These are phyloP conservation scores for Rostrohypoxylon terebratum DNA, from an alignment of 495 filamentous ascomycete species.

Conservation along the genomic window DNA sequence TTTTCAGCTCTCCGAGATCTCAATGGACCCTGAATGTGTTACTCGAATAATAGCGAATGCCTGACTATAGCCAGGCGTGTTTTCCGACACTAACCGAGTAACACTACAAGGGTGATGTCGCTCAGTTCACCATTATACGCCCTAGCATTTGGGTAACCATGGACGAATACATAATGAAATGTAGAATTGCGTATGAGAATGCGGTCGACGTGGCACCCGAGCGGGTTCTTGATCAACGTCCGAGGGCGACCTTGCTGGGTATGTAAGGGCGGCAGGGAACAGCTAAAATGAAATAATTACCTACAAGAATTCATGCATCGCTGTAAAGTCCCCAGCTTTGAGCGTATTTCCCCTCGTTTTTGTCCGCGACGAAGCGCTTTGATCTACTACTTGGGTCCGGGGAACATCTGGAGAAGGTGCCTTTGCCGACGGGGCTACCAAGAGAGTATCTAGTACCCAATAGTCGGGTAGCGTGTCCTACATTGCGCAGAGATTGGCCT, in stretches of 20 bases:
- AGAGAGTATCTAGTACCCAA: background rate
- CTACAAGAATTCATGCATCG: background rate
- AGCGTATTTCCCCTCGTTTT: background rate
- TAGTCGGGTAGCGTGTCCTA: background rate
- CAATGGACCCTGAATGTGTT: background rate
- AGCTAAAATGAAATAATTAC: background rate
- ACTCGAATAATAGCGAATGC: background rate
- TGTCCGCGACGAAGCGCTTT: background rate
- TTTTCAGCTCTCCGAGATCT: background rate
- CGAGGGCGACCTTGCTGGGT: background rate
- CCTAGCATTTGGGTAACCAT: background rate
- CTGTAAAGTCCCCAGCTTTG: background rate
- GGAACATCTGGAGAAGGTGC: background rate
- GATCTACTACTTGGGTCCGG: background rate
- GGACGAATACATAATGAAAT: background rate
- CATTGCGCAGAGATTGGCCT: background rate
- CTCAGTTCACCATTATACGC: background rate
- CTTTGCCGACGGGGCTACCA: background rate
- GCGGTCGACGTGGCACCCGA: background rate
- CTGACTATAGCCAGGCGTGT: background rate
- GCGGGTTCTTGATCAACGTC: background rate
- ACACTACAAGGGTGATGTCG: background rate
- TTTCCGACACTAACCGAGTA: background rate
- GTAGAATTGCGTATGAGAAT: no score
- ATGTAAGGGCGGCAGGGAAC: background rate